phyloP scores from a whole-genome alignment of 768 basidiomycete species.

The Mycena rosella region DNA sequence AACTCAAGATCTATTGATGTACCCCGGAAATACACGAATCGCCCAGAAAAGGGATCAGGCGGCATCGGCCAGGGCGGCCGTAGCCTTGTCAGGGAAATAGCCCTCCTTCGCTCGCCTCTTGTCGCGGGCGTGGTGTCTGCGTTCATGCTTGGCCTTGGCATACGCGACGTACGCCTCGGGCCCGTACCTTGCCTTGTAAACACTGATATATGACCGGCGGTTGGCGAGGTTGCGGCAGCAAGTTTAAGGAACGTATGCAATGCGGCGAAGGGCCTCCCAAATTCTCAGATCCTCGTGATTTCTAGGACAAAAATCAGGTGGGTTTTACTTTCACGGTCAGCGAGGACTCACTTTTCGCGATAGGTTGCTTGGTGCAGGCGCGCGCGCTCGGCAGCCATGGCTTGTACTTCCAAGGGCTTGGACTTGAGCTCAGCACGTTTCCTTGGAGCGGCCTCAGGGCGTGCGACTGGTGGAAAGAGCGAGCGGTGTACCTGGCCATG shows the following conservation, averaged over 20 bases:
- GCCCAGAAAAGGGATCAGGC: no score
- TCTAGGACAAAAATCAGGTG: background rate
- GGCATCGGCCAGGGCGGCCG: no score
- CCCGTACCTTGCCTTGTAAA: background rate
- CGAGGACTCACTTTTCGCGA: background rate
- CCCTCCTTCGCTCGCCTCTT: background rate
- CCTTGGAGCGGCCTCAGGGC: background rate
- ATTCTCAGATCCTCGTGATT: background rate
- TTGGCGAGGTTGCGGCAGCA: background rate
- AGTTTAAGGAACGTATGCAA: background rate
- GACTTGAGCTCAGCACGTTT: constrained; percentile 10
- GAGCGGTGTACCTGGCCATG: background rate
- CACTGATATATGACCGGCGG: no score
- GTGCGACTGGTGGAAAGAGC: background rate
- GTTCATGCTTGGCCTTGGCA: background rate
- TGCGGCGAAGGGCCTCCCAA: background rate
- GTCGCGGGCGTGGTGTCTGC: background rate
- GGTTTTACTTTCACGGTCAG: no score
- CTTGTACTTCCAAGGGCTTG: background rate
- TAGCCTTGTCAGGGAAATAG: no score
- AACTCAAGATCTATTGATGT: no score
- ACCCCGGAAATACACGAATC: no score
- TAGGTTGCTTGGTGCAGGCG: constrained; percentile 1
- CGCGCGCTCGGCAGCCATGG: background rate
- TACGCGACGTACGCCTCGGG: background rate